A percentile compares a stretch with the other conserved stretches of the same genome.
These are phyloP conservation scores for Colletotrichum cordylinicola DNA, from an alignment of 2,329 filamentous ascomycete species.

Conservation along the genomic window DNA sequence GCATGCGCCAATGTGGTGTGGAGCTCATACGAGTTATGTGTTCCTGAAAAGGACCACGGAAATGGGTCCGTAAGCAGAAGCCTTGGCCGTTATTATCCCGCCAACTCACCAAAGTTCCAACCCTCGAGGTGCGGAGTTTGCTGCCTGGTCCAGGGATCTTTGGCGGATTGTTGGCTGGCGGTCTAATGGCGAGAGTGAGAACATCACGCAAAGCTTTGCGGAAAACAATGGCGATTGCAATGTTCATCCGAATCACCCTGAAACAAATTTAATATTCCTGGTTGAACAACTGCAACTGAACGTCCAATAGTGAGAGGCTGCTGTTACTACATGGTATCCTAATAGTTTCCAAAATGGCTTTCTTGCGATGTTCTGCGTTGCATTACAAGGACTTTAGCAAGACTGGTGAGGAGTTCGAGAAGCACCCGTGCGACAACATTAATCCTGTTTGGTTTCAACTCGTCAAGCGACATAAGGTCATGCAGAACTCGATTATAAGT, in stretches of 20 bases:
- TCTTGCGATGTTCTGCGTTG: neutral
- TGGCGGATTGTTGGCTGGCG: fast-evolving
- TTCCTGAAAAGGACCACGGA: fast-evolving
- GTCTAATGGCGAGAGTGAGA: neutral
- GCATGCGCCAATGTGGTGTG: neutral
- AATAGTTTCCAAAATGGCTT: fast-evolving
- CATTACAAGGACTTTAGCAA: fast-evolving
- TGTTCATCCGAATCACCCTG: too few relatives aligned
- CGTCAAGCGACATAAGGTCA: fast-evolving
- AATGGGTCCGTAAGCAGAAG: neutral
- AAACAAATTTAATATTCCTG: neutral
- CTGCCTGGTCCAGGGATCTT: fast-evolving
- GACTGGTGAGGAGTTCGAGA: neutral
- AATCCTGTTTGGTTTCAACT: neutral
- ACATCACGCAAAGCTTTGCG: neutral
- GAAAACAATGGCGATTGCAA: too few relatives aligned
- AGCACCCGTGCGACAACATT: neutral
- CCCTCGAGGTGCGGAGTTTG: neutral
- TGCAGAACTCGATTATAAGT: neutral
- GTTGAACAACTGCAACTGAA: neutral
- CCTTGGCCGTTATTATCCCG: neutral
- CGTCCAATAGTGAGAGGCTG: too few relatives aligned
- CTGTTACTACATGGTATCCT: neutral
- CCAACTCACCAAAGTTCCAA: neutral
- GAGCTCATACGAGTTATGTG: neutral